Conservation (phyloP, 768 basidiomycete genomes). For the Brasilioporus rufonigricans region DNA sequence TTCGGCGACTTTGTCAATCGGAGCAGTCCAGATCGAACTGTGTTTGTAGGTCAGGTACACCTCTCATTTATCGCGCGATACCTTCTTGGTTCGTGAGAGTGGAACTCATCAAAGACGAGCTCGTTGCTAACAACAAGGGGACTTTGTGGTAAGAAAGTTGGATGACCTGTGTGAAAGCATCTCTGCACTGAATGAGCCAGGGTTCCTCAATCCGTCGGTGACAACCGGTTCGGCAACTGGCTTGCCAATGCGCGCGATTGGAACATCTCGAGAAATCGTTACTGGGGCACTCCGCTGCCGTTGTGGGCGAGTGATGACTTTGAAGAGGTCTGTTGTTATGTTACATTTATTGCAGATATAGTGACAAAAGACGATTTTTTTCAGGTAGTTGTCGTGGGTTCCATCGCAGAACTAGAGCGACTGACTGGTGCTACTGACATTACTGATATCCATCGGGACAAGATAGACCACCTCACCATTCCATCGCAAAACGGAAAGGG, state of each 20-base stretch:
- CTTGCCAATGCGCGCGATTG: conserved; percentile 97
- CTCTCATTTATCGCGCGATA: conserved; percentile 93
- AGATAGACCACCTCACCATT: conserved; percentile 94
- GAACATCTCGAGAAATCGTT: conserved; percentile 98
- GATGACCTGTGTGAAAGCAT: neutral
- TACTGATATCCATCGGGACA: conserved; percentile 89
- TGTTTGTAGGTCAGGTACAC: conserved; percentile 76
- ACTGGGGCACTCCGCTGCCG: conserved; percentile 98
- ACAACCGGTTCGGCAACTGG: conserved; percentile 96
- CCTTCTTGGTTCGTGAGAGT: conserved; percentile 97
- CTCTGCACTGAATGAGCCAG: conserved; percentile 36
- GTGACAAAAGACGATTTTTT: neutral
- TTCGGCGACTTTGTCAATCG: neutral
- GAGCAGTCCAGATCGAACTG: neutral
- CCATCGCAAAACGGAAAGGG: conserved; percentile 91
- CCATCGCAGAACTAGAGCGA: conserved; percentile 82
- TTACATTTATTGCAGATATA: neutral
- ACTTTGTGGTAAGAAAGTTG: conserved; percentile 71
- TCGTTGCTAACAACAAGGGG: conserved; percentile 85
- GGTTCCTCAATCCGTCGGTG: conserved; percentile 91
- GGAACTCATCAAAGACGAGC: conserved; percentile 76
- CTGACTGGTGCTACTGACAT: conserved; percentile 83
- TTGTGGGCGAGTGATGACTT: conserved; percentile 94
- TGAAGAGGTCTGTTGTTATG: conserved; percentile 56
- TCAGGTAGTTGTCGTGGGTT: conserved; percentile 82